Evolutionary conservation across 1,284 basidiomycete species (phyloP), one percentile per base, ranked within the genome.

Genomic region (Irpex sp.): DNA sequence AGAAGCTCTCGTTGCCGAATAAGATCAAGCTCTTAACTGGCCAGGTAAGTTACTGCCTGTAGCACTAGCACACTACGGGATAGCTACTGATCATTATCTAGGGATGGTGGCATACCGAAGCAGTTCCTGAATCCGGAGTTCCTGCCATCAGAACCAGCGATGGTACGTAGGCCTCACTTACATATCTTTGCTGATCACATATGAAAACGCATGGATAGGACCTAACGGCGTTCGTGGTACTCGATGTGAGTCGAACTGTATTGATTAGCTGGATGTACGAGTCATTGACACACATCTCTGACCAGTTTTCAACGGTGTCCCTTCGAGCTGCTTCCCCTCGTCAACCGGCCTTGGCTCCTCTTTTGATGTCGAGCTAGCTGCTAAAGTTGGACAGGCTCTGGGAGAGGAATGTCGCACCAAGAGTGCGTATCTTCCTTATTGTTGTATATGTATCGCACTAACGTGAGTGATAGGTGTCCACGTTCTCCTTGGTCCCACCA

Each of bases 321-420:
- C 80, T 1, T 77, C 81, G 1, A 82, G 76, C 66, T 81, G 80
- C 61, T 82, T 81, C 67, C 79, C 82, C 13, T 49, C 40, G 38
- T 82, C 89, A 0, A 92, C 91, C 0, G 87, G 86, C 0, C 77
- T 92, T 5, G 91, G 83, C 2, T 84, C 89, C 0, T 89, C 89
- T 0, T 92, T 84, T 77, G 88, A 92, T 70, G 75, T 82, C 0
- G 78, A 85, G 3, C 83, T 92, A 51, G 80, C 88, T 9, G 73
- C 82, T 55, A 75, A 83, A 64, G 80, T 88, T 7, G 91, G 88
- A 6, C 82, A 83, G 66, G 77, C 89, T 21, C 78, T 93, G 8
- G 89, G 87, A 0, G 82, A 73, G 74, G 80, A 75, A 69, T 66
- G 77, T 78, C 17, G 89, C 91, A 73, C 85, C 85, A 4, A 88